Evolutionary conservation across 2,329 filamentous ascomycete species (phyloP), one percentile per base, ranked within the genome.

Genomic region (Sclerotinia nivalis): DNA sequence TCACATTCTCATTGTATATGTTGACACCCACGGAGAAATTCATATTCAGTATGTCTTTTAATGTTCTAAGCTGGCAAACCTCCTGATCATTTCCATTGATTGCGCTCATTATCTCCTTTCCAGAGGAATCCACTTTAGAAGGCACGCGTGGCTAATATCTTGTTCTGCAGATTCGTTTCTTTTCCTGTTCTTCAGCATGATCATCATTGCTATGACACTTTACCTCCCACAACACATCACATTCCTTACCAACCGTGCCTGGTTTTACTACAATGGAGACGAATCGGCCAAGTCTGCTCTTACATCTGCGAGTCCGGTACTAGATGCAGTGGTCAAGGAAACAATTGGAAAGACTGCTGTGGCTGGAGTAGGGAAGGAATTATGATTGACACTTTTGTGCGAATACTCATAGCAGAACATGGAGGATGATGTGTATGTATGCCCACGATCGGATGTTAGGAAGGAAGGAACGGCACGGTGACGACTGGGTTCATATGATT

Each of bases 1-100:
- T 98, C 80, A 97, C 95, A 18, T 96, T 96, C 82, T 91, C 92
- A 72, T 87, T 98, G 37, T 98, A 99, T 86, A 98, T 99, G 92
- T 91, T 97, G 76, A 97, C 94, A 50, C 91, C 93, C 1, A 93
- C 91, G 66, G 96, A 99, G 84, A 97, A 97, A 81, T 95, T 97
- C 82, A 90, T 97, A 77, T 97, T 98, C 83, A 98, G 96, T 98
- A 87, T 70, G 93, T 68, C 55, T 40, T 40, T 45, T 50, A 28
- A 49, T 13, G 9, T 25, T 43, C n/a, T 43, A 7, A 22, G 66
- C 50, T 54, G 18, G 22, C 45, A 22, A 62, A 52, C 34, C 55
- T 43, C 47, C 49, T 43, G 31, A 40, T 60, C 50, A 34, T 28
- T 40, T 59, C 49, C n/a, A 66, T 31, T 50, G 34, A 54, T 31